Percentiles rank a stretch among this genome's conserved stretches.
These are phyloP conservation scores for Thalassiosira hispida DNA, from an alignment of 352 stramenopile genomes.

Conservation along the genomic window DNA sequence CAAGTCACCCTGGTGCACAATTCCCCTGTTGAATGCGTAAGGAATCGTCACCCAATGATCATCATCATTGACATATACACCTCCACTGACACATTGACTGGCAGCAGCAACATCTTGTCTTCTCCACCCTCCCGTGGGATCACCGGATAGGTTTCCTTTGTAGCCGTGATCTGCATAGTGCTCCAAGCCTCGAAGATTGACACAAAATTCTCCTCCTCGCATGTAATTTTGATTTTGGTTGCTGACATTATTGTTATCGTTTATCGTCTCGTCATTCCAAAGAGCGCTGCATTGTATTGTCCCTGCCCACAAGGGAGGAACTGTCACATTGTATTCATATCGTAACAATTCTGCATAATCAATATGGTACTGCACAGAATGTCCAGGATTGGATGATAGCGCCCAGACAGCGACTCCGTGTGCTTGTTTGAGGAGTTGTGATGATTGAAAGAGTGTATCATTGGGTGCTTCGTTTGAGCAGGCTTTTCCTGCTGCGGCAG, in stretches of 20 bases:
- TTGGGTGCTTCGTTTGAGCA: neutral
- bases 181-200: constrained; percentile 63
- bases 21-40: constrained; percentile 70
- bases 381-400: constrained; percentile 52
- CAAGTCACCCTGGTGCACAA: constrained; percentile 66
- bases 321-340: constrained; percentile 76
- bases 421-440: constrained; percentile 22
- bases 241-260: neutral
- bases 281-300: constrained; percentile 70
- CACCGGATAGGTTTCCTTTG: constrained; percentile 56
- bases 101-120: neutral
- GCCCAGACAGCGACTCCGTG: constrained; percentile 78
- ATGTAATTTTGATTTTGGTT: constrained; percentile 21
- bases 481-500: neutral
- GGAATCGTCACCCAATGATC: constrained; percentile 61
- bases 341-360: constrained; percentile 79
- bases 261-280: constrained; percentile 7
- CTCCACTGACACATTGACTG: neutral
- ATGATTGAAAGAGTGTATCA: constrained; percentile 23
- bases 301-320: constrained; percentile 68
- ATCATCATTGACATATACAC: constrained; percentile 12
- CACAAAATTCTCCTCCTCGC: constrained; percentile 65
- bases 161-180: constrained; percentile 76
- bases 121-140: constrained; percentile 43
- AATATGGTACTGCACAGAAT: constrained; percentile 75